Evolutionary conservation across 768 basidiomycete species (phyloP), one percentile per base, ranked within the genome.

Genomic region (Termitomyces sp.): DNA sequence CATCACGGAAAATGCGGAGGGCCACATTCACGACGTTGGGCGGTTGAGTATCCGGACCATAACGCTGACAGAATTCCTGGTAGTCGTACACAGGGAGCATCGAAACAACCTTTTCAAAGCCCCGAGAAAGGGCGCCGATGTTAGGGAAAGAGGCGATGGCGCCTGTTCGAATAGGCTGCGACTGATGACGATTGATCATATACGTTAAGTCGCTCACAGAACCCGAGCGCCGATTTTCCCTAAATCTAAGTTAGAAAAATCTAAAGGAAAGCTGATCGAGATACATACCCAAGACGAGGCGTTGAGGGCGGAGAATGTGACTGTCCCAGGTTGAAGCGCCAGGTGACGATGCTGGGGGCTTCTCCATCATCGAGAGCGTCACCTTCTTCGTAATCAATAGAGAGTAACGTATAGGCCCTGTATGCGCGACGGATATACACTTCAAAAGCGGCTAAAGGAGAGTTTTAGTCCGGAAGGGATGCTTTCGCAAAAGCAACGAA

Each of bases 151-250:
- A 93, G 32, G 93, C 87, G 61, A 98, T 90, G 28, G 89, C 89
- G 61, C 97, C 97, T 59, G 82, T 89, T 45, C 97, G 89, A 38
- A 90, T 72, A 22, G 97, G 96, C 66, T 98, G 93, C 6, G 87
- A 81, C 68, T 93, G 89, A 67, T 88, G 84, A 59, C 84, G 85
- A 66, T 76, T 84, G 70, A 98, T 92, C 71, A 98, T 79, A 71
- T 94, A 98, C 45, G 88, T 93, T 60, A 99, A 75, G 68, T 99
- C 97, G 64, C 93, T 96, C 65, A 98, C 95, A 17, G 94, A 97
- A 19, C 87, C 95, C 56, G 92, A 85, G 58, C 97, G 84, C 54
- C 81, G 83, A 63, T 83, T 75, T 64, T 86, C 82, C 53, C 82
- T 82, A 60, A 38, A 58, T 24, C 42, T 48, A 57, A 64, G 41